Percentiles rank a stretch among this genome's conserved stretches.
These are phyloP conservation scores for Lactarius psammicola DNA, from an alignment of 768 basidiomycete species.

Conservation along the genomic window DNA sequence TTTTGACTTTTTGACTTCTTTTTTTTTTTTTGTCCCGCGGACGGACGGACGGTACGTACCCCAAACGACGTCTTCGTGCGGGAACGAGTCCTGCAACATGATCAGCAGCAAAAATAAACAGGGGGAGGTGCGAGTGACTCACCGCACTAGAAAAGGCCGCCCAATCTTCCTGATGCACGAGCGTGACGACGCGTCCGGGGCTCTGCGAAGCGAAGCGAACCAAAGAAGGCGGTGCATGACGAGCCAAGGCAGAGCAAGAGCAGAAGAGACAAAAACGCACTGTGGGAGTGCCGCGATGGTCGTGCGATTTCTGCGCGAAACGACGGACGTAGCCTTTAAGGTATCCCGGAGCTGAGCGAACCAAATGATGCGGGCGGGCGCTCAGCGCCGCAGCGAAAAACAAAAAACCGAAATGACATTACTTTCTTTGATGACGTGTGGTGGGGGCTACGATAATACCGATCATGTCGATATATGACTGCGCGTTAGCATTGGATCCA, in stretches of 20 bases:
- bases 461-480: no score
- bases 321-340: constrained; percentile 88
- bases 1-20: no score
- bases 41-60: constrained; percentile 43
- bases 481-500: not conserved
- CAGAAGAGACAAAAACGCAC: constrained; percentile 37
- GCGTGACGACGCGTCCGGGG: constrained; percentile 87
- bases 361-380: no score
- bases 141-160: constrained; percentile 68
- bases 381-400: not conserved
- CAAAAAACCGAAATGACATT: constrained; percentile 15
- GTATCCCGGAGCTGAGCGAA: constrained; percentile 79
- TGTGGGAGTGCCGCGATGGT: constrained; percentile 89
- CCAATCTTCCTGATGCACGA: constrained; percentile 90
- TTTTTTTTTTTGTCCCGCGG: not conserved
- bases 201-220: no score
- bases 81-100: constrained; percentile 58
- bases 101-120: not conserved
- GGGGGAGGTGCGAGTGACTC: constrained; percentile 30
- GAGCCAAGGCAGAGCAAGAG: not conserved
- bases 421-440: constrained; percentile 73
- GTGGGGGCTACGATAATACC: constrained; percentile 62
- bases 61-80: constrained; percentile 81
- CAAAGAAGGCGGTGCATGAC: not conserved
- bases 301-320: constrained; percentile 89